phyloP scores from a whole-genome alignment of 2,329 filamentous ascomycete species.

The Myriangium duriaei region DNA sequence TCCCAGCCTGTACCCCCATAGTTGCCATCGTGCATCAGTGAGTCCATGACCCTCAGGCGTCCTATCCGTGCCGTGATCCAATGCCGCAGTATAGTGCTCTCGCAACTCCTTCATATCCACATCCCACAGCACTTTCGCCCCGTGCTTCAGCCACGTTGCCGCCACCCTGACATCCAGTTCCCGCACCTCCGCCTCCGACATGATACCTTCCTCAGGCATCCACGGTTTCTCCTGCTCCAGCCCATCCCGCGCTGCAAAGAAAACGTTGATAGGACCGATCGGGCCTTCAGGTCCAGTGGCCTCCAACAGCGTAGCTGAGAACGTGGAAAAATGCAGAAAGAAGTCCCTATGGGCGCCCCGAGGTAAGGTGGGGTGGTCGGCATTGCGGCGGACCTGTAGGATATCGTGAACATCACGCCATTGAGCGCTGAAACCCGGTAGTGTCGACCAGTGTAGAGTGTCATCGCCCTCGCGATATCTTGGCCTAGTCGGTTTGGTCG shows the following conservation, averaged over 20 bases:
- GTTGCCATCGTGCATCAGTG: background rate
- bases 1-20: background rate
- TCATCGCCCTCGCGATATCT: background rate
- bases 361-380: too few species aligned
- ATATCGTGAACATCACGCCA: background rate
- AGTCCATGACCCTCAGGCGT: background rate
- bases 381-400: background rate
- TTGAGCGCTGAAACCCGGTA: background rate
- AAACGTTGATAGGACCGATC: background rate
- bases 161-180: background rate
- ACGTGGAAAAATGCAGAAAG: background rate
- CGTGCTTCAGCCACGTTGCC: background rate
- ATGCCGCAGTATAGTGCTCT: background rate
- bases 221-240: background rate
- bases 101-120: background rate
- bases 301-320: background rate
- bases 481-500: background rate
- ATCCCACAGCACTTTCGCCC: background rate
- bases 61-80: background rate
- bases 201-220: too few species aligned
- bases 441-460: background rate
- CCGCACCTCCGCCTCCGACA: background rate
- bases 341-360: background rate
- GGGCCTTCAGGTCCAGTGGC: background rate
- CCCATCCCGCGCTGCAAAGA: background rate